Evolutionary conservation across 2,329 filamentous ascomycete genomes (phyloP), one percentile per base, ranked within the genome.

Genomic region (Juglanconis sp.): DNA sequence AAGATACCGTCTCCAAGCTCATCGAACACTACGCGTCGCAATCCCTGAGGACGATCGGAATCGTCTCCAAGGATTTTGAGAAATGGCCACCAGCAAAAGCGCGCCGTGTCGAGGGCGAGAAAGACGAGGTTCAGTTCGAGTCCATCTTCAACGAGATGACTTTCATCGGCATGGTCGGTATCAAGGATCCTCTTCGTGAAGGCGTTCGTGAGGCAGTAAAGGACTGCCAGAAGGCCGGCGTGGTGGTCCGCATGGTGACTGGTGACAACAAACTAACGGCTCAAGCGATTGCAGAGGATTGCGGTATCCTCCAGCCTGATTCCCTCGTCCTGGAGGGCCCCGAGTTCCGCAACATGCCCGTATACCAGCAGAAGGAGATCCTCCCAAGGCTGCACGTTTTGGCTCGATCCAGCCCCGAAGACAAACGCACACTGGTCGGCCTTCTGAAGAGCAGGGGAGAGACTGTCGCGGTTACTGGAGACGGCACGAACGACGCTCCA

Each of bases 171-270:
- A 79, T 93, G 67, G 88, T 92, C 54, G 90, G 90, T 68, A 93
- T 94, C 63, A 90, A 93, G 70, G 90, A 94, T 71, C 90, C 90
- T 49, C 81, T 93, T 11, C 88, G 90, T 63, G 81, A 84, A 0
- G 90, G 89, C 63, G 90, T 93, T n/a, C 80, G 80, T 1, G 85
- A 91, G 55, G 89, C 90, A 10, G 90, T 94, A 34, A 79, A 78
- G 61, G 81, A 87, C 60, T 93, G 90, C 69, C 89, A 93, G 70
- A 81, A 83, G 59, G 90, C 90, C 4, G 90, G 90, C 62, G 90
- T 94, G 10, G 83, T 88, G 63, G 89, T 93, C 17, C 88, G 90
- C 68, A 94, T 94, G 90, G 90, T 94, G 3, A 94, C 90, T 4
- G 90, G 90, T 64, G 90, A 94, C 76, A 93, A 94, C 75, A 86